Conservation (phyloP, 805 yeast species). For the Clavispora carvajalis region DNA sequence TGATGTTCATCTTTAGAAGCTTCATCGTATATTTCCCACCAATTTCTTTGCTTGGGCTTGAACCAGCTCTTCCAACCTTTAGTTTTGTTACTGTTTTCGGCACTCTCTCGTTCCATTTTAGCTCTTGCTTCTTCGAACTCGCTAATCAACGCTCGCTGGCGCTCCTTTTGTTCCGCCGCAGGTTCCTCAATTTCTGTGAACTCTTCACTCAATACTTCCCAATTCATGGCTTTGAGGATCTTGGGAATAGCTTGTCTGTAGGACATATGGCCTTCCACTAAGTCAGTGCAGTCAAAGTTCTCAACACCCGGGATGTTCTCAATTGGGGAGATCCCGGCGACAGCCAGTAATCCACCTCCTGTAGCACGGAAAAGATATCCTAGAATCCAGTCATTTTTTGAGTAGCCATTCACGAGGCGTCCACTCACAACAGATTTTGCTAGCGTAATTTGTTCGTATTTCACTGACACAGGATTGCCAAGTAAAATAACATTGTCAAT, state of each 20-base stretch:
- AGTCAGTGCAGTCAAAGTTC: slow-evolving; percentile 80
- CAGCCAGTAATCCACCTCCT: slow-evolving; percentile 87
- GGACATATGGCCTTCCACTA: slow-evolving; percentile 95
- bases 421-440: slow-evolving; percentile 89
- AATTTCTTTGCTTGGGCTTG: slow-evolving; percentile 44
- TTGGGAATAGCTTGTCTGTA: slow-evolving; percentile 92
- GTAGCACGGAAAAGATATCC: slow-evolving; percentile 95
- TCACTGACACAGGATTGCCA: slow-evolving; percentile 83
- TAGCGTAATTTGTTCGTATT: slow-evolving; percentile 67
- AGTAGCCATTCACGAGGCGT: slow-evolving; percentile 81
- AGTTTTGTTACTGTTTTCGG: slow-evolving; percentile 24
- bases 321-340: slow-evolving; percentile 82
- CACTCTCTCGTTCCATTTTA: slow-evolving; percentile 45
- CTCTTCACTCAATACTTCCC: slow-evolving; percentile 84
- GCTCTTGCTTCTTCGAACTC: slow-evolving; percentile 86
- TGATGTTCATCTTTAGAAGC: slow-evolving; percentile 9
- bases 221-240: slow-evolving; percentile 59
- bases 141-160: slow-evolving; percentile 72
- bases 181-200: slow-evolving; percentile 96
- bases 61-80: slow-evolving; percentile 48
- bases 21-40: slow-evolving; percentile 54
- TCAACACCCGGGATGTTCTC: slow-evolving; percentile 61
- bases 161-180: slow-evolving; percentile 78
- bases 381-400: slow-evolving; percentile 91
- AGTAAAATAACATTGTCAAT: slow-evolving; percentile 83